Base-by-base conservation (phyloP, 352 stramenopile genomes). In the Pythium graminicola region DNA sequence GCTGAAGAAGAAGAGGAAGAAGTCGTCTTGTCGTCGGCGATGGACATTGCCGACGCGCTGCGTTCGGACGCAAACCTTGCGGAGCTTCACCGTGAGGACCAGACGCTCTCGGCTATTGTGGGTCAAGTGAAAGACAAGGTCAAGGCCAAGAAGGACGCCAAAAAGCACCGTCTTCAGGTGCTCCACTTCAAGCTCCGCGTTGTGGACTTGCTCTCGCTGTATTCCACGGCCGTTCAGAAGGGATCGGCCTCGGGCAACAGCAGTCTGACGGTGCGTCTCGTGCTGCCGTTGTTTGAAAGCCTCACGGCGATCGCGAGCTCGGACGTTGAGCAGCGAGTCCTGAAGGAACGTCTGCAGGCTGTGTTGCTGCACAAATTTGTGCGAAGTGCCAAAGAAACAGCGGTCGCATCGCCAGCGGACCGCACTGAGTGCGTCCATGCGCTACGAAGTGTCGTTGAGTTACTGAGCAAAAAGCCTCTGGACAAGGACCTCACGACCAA, bases 131-230 rank as follows among this genome's bases (percentile, higher is more conserved):
- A 85, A 47, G 57, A 76, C 40, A 79, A 76, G 36, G 81, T 75
- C 40, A 73, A 85, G 56, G 70, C 70, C 64, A 92, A 92, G 70
- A 81, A 87, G 47, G 76, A 86, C 48, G 65, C 73, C 24, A 89
- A 91, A 67, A 69, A 67, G 16, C 62, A 77, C 46, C 69, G 70
- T 16, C 67, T 86, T 42, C 75, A 86, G 49, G 70, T 79, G 26
- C 69, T 91, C 48, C 83, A 94, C 69, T 94, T 94, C 66, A 82
- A 94, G 58, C 57, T 94, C 46, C 83, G 83, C 29, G 81, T 92
- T 27, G 48, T 94, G 19, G 81, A 94, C 45, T 51, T 94, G 61
- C 65, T 94, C 32, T 65, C 86, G 47, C 62, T 89, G 54, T 89
- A 86, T 53, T 76, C 75, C 20, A 64, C 65, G 10, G 24, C 39